Conservation (phyloP, 140 eudicot genomes). For the Anethum foeniculum region DNA sequence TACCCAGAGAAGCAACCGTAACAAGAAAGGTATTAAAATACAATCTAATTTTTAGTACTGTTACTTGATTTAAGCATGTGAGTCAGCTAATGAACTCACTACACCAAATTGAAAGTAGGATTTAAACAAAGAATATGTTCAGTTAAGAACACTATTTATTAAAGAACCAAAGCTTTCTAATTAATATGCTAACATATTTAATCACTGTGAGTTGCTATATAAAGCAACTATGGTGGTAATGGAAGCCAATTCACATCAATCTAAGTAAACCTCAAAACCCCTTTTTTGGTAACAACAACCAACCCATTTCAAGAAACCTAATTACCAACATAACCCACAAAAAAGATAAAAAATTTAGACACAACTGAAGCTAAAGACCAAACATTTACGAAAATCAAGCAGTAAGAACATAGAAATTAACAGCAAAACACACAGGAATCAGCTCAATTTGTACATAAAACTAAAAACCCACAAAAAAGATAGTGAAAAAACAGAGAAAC, state of each 20-base stretch:
- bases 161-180: background rate
- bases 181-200: background rate
- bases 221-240: background rate
- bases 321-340: background rate
- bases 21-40: background rate
- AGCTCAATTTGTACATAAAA: constrained; percentile 11
- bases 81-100: background rate
- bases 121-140: background rate
- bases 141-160: background rate
- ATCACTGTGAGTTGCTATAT: background rate
- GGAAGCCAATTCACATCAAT: background rate
- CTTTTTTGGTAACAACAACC: background rate
- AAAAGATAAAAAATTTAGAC: background rate
- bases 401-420: background rate
- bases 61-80: background rate
- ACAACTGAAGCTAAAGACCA: constrained; percentile 16
- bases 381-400: constrained; percentile 23
- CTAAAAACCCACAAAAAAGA: constrained; percentile 26
- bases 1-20: background rate
- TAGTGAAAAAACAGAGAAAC: constrained; percentile 3
- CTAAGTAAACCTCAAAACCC: constrained; percentile 14
- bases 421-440: background rate
- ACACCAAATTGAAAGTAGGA: background rate
- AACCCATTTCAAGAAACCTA: constrained; percentile 5
- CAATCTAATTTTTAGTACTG: background rate